These are phyloP conservation scores for Russula lepida DNA, from an alignment of 768 basidiomycete genomes.

Conservation along the genomic window DNA sequence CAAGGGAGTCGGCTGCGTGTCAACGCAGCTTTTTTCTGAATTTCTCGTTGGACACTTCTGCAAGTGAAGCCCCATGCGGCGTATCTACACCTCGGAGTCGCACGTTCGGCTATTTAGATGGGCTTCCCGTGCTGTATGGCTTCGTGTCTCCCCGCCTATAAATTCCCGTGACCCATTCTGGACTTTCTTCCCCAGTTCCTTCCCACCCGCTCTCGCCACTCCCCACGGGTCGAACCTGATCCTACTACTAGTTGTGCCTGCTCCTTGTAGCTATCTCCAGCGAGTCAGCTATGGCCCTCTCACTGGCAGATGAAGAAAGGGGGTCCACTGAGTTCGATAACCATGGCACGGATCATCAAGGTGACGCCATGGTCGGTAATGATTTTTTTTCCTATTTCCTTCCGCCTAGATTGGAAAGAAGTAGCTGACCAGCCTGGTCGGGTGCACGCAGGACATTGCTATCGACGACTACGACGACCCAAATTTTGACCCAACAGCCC, in stretches of 20 bases:
- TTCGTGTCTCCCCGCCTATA: background rate
- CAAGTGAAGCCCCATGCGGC: too few species aligned
- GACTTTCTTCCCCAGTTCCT: background rate
- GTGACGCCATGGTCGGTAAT: background rate
- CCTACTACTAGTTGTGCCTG: background rate
- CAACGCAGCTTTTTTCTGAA: too few species aligned
- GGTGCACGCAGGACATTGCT: background rate
- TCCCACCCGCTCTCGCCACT: background rate
- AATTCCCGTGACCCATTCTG: background rate
- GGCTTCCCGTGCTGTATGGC: background rate
- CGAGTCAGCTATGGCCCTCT: slow-evolving; percentile 10
- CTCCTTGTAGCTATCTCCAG: background rate
- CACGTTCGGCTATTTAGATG: too few species aligned
- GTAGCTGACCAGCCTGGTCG: background rate
- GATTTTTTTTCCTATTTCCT: background rate
- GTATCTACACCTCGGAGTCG: too few species aligned
- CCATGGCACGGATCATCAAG: background rate
- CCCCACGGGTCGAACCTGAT: background rate
- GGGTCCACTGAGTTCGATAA: slow-evolving; percentile 22
- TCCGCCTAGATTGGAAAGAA: background rate
- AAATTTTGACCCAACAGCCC: slow-evolving; percentile 29
- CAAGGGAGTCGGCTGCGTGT: too few species aligned
- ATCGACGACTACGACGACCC: slow-evolving; percentile 29
- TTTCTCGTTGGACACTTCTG: too few species aligned
- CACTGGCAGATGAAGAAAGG: slow-evolving; percentile 18